These are phyloP conservation scores for Diplodia corticola DNA, from an alignment of 2,329 filamentous ascomycete genomes.

Conservation along the genomic window DNA sequence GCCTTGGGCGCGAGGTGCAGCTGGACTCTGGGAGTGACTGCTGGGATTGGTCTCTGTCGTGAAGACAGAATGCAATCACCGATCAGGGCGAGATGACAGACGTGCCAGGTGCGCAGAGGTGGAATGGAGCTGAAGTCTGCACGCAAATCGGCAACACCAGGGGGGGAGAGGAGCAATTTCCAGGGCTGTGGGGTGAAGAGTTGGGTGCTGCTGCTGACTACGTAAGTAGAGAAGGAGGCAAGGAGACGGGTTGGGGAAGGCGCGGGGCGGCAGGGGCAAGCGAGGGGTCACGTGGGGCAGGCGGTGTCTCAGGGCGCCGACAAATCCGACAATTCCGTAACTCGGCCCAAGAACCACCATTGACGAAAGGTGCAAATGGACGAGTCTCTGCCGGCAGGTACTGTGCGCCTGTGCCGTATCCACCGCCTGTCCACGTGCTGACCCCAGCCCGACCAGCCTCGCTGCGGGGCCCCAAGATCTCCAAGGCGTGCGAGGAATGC, in stretches of 20 bases:
- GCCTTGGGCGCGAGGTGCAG: neutral
- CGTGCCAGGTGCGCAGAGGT: neutral
- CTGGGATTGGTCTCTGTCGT: too few relatives aligned
- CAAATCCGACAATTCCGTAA: slow-evolving; percentile 19
- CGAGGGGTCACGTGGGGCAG: neutral
- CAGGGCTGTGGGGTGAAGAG: neutral
- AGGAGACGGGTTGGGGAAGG: neutral
- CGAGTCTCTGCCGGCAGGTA: slow-evolving; percentile 15
- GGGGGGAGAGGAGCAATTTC: neutral
- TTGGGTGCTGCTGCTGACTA: too few relatives aligned
- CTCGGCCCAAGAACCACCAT: slow-evolving; percentile 5
- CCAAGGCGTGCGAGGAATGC: slow-evolving; percentile 24
- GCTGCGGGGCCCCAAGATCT: slow-evolving; percentile 23
- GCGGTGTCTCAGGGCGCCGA: neutral
- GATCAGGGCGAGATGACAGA: neutral
- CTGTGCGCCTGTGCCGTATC: neutral
- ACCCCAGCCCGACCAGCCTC: neutral
- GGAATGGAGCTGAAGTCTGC: neutral
- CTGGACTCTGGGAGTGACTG: too few relatives aligned
- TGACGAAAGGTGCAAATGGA: slow-evolving; percentile 9
- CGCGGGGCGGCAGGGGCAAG: neutral
- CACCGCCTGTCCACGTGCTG: neutral
- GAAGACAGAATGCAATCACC: neutral
- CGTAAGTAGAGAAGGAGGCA: too few relatives aligned
- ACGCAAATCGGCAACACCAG: too few relatives aligned